phyloP scores from a whole-genome alignment of 306 rosid species.

The Boehmeria nivea region DNA sequence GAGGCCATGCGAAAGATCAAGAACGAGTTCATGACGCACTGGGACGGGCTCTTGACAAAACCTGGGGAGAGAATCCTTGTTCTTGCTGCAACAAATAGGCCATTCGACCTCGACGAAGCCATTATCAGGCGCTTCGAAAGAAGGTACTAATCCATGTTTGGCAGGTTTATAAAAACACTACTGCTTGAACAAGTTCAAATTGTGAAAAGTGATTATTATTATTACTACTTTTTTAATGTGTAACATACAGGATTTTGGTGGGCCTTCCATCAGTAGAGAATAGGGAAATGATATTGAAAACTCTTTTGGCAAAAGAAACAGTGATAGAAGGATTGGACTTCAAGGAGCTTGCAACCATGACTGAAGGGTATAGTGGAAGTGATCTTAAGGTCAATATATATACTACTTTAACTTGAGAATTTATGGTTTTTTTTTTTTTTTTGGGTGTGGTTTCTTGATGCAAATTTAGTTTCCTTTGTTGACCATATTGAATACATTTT shows the following conservation, averaged over 20 bases:
- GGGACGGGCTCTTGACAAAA: constrained; percentile 90
- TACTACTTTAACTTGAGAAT: background rate
- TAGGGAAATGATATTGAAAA: constrained; percentile 76
- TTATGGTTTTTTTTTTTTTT: background rate
- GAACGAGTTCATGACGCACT: constrained; percentile 89
- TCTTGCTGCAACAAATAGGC: constrained; percentile 97
- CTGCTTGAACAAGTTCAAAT: too few relatives aligned
- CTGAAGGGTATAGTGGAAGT: constrained; percentile 94
- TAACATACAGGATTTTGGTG: constrained; percentile 92
- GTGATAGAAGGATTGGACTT: constrained; percentile 54
- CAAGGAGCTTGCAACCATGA: constrained; percentile 71
- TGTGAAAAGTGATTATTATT: too few relatives aligned
- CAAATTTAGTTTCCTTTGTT: constrained; percentile 1
- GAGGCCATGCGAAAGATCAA: constrained; percentile 98
- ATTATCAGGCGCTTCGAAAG: constrained; percentile 91
- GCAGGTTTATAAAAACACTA: too few relatives aligned
- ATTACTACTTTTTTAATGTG: too few relatives aligned
- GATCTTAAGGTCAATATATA: constrained; percentile 64
- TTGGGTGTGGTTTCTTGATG: constrained; percentile 8
- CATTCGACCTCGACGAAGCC: constrained; percentile 96
- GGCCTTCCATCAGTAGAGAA: constrained; percentile 82
- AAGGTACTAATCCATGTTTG: constrained; percentile 59
- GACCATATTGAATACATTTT: background rate
- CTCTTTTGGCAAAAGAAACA: constrained; percentile 65
- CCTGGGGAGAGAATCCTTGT: constrained; percentile 80